Percentiles rank a stretch among this genome's conserved stretches.
Evolutionary conservation across 1,139 yeast species (phyloP).

Genomic region (Petasospora fabianii): DNA sequence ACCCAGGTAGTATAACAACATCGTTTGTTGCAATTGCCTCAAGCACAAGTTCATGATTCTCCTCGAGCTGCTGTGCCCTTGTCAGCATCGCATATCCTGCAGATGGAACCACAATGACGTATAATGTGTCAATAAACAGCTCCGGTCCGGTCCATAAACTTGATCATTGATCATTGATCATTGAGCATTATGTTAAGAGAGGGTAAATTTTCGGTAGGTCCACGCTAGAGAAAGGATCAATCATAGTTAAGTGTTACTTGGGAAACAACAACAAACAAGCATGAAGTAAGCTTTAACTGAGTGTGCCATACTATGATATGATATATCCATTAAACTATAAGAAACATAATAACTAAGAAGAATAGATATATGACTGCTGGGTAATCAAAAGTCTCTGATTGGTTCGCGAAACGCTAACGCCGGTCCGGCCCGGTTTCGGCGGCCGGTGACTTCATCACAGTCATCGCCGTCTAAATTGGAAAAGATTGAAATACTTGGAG

Average conservation of each 20-base stretch:
- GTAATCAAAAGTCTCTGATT: conserved; percentile 8
- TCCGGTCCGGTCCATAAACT: too few species aligned
- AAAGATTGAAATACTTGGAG: not conserved
- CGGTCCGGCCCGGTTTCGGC: conserved; percentile 13
- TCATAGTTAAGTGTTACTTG: too few species aligned
- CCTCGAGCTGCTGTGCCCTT: not conserved
- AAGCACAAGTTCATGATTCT: not conserved
- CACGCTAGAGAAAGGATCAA: too few species aligned
- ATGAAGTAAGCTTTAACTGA: too few species aligned
- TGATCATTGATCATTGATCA: not conserved
- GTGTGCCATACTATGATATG: too few species aligned
- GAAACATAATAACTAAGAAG: not conserved
- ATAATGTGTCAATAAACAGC: not conserved
- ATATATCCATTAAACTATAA: too few species aligned
- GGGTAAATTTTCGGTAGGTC: too few species aligned
- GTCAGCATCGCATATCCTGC: not conserved
- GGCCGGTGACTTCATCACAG: not conserved
- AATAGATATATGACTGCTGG: not conserved
- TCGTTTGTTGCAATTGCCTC: not conserved
- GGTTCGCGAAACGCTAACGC: conserved; percentile 2
- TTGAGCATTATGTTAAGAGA: not conserved
- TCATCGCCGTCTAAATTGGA: conserved; percentile 2
- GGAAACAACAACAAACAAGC: too few species aligned
- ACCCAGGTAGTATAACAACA: not conserved
- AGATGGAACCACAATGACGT: too few species aligned